Percentiles rank a stretch among this genome's conserved stretches.
phyloP scores from a whole-genome alignment of 768 basidiomycete genomes.

The Favolaschia claudopus region DNA sequence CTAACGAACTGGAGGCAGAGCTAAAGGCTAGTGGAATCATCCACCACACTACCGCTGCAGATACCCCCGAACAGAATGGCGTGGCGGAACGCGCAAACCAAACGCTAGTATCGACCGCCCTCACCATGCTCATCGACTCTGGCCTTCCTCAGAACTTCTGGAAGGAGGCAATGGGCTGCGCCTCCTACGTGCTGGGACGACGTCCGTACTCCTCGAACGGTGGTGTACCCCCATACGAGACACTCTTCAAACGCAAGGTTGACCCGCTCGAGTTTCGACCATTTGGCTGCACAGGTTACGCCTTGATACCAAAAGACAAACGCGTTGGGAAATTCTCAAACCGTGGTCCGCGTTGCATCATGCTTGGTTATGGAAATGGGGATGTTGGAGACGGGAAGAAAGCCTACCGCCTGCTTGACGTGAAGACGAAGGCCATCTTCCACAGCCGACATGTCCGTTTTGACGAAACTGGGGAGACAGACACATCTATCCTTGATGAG shows the following conservation, averaged over 20 bases:
- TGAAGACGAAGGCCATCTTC: background rate
- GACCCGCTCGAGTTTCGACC: background rate
- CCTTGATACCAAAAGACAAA: background rate
- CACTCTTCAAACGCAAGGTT: background rate
- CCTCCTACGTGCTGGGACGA: background rate
- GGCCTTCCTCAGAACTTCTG: too few species aligned
- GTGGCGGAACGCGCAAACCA: background rate
- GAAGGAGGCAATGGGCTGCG: background rate
- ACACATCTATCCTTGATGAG: too few species aligned
- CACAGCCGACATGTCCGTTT: background rate
- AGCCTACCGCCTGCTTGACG: background rate
- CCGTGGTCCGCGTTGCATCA: background rate
- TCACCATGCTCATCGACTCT: too few species aligned
- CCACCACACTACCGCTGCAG: background rate
- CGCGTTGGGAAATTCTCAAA: background rate
- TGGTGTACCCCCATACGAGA: too few species aligned
- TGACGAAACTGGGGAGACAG: too few species aligned
- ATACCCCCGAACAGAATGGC: background rate
- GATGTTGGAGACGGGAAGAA: too few species aligned
- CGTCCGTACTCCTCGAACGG: too few species aligned
- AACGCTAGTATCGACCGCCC: too few species aligned
- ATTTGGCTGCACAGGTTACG: background rate
- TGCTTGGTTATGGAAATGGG: background rate
- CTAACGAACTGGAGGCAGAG: too few species aligned
- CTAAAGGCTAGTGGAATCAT: background rate